Evolutionary conservation across 2,329 filamentous ascomycete species (phyloP).

Genomic region (Exophiala sp.): DNA sequence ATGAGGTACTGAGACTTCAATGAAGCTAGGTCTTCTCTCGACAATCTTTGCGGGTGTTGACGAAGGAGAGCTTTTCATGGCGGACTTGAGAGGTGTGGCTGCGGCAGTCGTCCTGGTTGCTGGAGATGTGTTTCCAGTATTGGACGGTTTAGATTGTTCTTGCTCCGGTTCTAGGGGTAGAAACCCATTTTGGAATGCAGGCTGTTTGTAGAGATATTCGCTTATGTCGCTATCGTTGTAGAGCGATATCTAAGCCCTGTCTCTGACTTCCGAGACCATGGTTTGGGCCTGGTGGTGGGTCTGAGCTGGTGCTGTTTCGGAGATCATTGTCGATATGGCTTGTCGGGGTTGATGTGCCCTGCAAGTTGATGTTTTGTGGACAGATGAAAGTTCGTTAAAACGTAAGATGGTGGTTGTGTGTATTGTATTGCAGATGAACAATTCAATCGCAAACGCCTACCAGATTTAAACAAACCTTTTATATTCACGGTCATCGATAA

Average conservation of each 20-base stretch:
- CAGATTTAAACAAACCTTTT: not conserved
- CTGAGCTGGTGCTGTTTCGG: slow-evolving; percentile 14
- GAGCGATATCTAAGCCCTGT: slow-evolving; percentile 15
- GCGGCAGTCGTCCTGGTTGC: slow-evolving; percentile 1
- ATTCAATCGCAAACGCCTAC: not conserved
- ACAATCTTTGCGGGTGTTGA: not conserved
- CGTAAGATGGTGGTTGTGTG: not conserved
- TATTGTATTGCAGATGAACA: not conserved
- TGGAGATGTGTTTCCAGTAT: slow-evolving; percentile 21
- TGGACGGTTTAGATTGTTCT: slow-evolving; percentile 2
- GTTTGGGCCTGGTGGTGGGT: not conserved
- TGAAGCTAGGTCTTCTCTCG: slow-evolving; percentile 16
- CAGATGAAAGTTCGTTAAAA: not conserved
- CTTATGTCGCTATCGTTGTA: slow-evolving; percentile 23
- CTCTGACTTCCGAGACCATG: slow-evolving; percentile 4
- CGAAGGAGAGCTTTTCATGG: not conserved
- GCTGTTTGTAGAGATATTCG: slow-evolving; percentile 18
- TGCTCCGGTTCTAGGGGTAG: slow-evolving; percentile 13
- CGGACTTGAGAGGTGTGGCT: slow-evolving; percentile 1
- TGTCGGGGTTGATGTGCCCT: not conserved
- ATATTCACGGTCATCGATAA: not conserved
- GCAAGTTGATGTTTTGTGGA: not conserved
- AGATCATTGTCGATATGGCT: slow-evolving; percentile 14
- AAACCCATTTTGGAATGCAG: slow-evolving; percentile 14
- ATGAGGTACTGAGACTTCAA: slow-evolving; percentile 11